Evolutionary conservation across 2,329 filamentous ascomycete species (phyloP).

Genomic region (Aspergillus cejpii): DNA sequence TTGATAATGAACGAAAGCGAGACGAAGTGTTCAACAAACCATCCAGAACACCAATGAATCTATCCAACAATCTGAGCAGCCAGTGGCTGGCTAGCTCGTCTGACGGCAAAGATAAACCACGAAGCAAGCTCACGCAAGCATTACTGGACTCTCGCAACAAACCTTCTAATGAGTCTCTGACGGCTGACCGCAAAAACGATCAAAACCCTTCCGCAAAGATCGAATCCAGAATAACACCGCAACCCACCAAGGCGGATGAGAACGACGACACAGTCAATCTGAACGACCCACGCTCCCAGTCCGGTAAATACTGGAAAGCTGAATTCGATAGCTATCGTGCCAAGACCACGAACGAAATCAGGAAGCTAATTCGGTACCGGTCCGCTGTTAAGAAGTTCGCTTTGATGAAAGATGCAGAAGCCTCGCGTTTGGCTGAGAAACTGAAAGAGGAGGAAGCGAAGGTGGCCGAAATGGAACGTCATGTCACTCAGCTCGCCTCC

Average conservation of each 20-base stretch:
- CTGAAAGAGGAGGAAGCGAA: constrained; percentile 47
- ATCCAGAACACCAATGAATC: constrained; percentile 43
- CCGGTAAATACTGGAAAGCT: constrained; percentile 56
- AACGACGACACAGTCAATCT: constrained; percentile 50
- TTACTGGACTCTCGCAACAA: constrained; percentile 38
- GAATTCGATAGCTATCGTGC: constrained; percentile 54
- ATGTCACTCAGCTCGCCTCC: constrained; percentile 39
- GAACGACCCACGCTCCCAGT: constrained; percentile 50
- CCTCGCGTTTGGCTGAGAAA: constrained; percentile 46
- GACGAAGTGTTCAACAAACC: constrained; percentile 39
- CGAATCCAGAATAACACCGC: constrained; percentile 5
- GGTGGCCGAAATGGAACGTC: constrained; percentile 41
- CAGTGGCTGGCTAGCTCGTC: constrained; percentile 35
- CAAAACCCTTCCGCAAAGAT: constrained; percentile 11
- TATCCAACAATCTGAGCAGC: constrained; percentile 43
- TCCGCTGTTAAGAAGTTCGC: constrained; percentile 55
- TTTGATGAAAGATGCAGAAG: constrained; percentile 53
- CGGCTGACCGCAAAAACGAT: constrained; percentile 7
- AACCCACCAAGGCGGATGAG: constrained; percentile 23
- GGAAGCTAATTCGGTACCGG: constrained; percentile 55
- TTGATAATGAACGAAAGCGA: constrained; percentile 51
- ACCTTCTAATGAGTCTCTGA: constrained; percentile 23
- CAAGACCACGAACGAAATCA: constrained; percentile 54
- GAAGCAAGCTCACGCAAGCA: constrained; percentile 39
- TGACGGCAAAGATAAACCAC: constrained; percentile 30